Conservation (phyloP, 768 basidiomycete genomes). For the Tephrocybe rancida region DNA sequence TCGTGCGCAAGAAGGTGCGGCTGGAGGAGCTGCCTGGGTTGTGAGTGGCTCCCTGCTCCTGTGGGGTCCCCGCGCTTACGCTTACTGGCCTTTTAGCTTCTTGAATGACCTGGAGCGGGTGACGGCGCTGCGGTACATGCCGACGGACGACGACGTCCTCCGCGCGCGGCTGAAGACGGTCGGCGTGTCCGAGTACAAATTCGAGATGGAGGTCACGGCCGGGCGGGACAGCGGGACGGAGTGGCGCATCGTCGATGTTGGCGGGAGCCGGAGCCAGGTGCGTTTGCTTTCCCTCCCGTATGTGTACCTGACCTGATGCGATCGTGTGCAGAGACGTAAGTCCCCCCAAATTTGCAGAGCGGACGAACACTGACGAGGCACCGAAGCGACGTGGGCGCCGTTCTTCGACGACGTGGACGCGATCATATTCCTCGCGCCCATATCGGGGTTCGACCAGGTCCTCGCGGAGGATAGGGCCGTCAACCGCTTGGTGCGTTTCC, state of each 20-base stretch:
- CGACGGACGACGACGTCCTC: slow-evolving; percentile 77
- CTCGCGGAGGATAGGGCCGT: slow-evolving; percentile 61
- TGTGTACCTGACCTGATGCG: slow-evolving; percentile 1
- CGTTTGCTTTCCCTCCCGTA: slow-evolving; percentile 23
- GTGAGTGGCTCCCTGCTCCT: slow-evolving; percentile 45
- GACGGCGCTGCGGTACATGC: slow-evolving; percentile 62
- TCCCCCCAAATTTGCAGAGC: neutral
- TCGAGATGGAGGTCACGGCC: slow-evolving; percentile 67
- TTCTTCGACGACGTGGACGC: slow-evolving; percentile 53
- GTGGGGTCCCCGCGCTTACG: too few relatives aligned
- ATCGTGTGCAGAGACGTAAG: neutral
- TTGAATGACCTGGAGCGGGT: slow-evolving; percentile 70
- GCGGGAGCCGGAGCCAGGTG: slow-evolving; percentile 74
- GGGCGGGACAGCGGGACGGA: slow-evolving; percentile 61
- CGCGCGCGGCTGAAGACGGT: slow-evolving; percentile 77
- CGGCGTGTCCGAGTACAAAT: slow-evolving; percentile 80
- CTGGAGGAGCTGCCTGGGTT: slow-evolving; percentile 77
- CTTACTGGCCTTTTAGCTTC: too few relatives aligned
- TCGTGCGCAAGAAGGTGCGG: slow-evolving; percentile 59
- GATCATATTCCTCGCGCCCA: slow-evolving; percentile 77
- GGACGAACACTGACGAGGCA: too few relatives aligned
- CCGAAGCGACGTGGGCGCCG: slow-evolving; percentile 40
- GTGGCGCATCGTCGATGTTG: slow-evolving; percentile 80
- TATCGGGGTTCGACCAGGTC: slow-evolving; percentile 73
- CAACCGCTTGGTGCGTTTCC: slow-evolving; percentile 47